These are phyloP conservation scores for Ophiostoma tasmaniense DNA, from an alignment of 2,329 filamentous ascomycete genomes.

Conservation along the genomic window DNA sequence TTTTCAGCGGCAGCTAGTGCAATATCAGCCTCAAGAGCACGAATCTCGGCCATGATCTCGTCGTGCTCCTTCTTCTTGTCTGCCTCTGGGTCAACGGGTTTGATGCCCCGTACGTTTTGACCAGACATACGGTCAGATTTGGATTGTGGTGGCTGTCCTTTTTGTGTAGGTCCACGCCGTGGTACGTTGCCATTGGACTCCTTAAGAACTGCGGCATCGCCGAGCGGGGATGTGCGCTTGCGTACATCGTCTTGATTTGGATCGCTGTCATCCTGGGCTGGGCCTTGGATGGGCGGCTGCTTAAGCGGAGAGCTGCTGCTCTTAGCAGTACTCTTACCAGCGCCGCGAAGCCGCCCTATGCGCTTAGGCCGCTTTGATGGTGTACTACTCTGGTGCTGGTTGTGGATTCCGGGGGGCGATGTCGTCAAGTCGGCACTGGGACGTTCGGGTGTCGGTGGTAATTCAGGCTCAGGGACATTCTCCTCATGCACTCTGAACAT, in stretches of 20 bases:
- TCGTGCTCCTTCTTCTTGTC: slow-evolving; percentile 46
- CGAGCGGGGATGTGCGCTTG: neutral
- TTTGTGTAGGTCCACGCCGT: neutral
- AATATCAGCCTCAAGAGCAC: slow-evolving; percentile 51
- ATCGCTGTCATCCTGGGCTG: neutral
- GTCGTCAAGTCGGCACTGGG: slow-evolving; percentile 46
- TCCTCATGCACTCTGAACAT: slow-evolving; percentile 28
- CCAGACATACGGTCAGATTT: neutral
- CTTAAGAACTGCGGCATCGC: neutral
- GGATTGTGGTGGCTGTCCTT: neutral
- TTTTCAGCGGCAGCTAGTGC: slow-evolving; percentile 49
- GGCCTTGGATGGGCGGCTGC: slow-evolving; percentile 27
- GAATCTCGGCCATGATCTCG: slow-evolving; percentile 46
- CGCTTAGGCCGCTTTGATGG: slow-evolving; percentile 43
- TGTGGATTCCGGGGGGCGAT: slow-evolving; percentile 47
- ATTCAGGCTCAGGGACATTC: slow-evolving; percentile 48
- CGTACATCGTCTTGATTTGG: neutral
- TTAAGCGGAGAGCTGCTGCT: slow-evolving; percentile 45
- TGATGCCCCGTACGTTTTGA: slow-evolving; percentile 33
- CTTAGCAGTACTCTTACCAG: slow-evolving; percentile 19
- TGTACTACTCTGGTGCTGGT: slow-evolving; percentile 35
- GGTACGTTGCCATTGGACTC: slow-evolving; percentile 3
- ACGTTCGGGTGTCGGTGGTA: slow-evolving; percentile 50
- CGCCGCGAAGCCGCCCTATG: slow-evolving; percentile 1
- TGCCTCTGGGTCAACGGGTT: slow-evolving; percentile 34